Base-by-base conservation (phyloP, 2,329 filamentous ascomycete species). In the Phaeoacremonium minimum region DNA sequence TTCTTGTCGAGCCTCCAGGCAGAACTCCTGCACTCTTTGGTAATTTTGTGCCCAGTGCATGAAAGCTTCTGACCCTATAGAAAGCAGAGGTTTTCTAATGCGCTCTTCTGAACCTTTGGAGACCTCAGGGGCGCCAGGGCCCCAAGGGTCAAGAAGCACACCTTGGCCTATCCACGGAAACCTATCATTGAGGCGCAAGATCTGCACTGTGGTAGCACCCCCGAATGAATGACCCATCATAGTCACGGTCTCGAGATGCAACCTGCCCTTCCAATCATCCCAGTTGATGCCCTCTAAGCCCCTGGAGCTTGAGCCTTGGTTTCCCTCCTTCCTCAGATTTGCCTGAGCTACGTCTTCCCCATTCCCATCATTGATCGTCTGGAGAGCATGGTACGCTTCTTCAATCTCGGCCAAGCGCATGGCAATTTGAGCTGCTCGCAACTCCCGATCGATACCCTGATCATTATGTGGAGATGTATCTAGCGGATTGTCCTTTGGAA, bases 31-130 rank as follows among this genome's bases (percentile, higher is more conserved):
- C 8, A 83, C 67, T 22, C 72, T 66, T 28, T 75, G 60, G 49
- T 81, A 82, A 42, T 84, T 85, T 3, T 69, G 64, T 15, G 73
- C 68, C 80, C 80, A 85, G 56, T 84, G 80, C 66, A 83, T 83
- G 58, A 85, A 85, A 0, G 78, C 80, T 54, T 85, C 81, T 6
- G 71, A 77, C 33, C 81, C 82, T 50, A 85, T 77, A 4, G 73
- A 75, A 6, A 85, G 64, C 7, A 85, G 50, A 5, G 80, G 80
- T 11, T 71, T 66, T 26, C 63, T 60, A 6, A 71, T 56, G 13
- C 65, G 61, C 4, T 47, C 35, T 32, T 43, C 46, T 63, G 48
- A 1, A 63, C 58, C 14, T 66, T 61, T 18, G 71, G 65, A 53
- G 36, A 68, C 58, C 46, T 45, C 68, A 47, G 46, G 73, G 49